Percentiles rank a stretch among this genome's conserved stretches.
phyloP scores from a whole-genome alignment of 176 grass and related monocot species.

The Aegilops bicornis region DNA sequence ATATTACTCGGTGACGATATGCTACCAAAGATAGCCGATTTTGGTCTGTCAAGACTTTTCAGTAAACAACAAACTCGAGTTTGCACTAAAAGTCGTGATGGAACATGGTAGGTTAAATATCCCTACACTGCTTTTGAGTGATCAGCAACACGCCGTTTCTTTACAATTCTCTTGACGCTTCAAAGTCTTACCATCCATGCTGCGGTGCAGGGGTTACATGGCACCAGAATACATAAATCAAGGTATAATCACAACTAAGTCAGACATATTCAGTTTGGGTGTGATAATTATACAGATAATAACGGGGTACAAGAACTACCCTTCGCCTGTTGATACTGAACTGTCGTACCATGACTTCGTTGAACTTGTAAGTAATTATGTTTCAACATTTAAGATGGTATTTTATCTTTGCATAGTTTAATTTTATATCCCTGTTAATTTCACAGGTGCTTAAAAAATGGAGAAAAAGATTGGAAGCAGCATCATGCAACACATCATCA shows the following conservation, averaged over 20 bases:
- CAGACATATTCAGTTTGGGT: background rate
- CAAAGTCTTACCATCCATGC: background rate
- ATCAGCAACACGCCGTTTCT: background rate
- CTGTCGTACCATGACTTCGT: background rate
- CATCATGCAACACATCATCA: background rate
- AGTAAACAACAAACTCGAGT: background rate
- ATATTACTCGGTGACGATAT: background rate
- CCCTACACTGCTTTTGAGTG: background rate
- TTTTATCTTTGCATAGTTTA: background rate
- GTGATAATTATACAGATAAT: background rate
- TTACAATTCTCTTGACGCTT: background rate
- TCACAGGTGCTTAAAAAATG: background rate
- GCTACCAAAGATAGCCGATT: background rate
- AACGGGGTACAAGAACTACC: background rate
- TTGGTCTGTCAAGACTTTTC: background rate
- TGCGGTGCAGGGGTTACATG: background rate
- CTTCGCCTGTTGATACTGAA: background rate
- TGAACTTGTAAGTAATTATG: background rate
- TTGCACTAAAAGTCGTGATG: background rate
- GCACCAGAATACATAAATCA: background rate
- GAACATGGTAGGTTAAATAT: background rate
- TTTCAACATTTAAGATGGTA: background rate
- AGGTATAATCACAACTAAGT: background rate
- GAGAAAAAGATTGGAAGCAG: background rate
- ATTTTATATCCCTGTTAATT: background rate